phyloP scores from a whole-genome alignment of 108 stramenopile species.

The Nannochloropsis oceanica region DNA sequence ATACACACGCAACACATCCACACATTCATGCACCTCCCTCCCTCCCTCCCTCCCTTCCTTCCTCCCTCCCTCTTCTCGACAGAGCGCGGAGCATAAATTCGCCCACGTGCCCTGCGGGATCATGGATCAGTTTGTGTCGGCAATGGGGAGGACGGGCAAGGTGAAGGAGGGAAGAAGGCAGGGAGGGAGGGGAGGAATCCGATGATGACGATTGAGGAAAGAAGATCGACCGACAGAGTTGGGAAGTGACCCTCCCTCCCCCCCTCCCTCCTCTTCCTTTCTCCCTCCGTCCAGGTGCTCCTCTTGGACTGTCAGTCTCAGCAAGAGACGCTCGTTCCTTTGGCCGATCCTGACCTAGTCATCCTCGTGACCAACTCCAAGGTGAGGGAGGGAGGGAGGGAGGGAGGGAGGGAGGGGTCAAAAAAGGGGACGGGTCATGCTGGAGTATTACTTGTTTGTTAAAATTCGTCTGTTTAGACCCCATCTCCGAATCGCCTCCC shows the following conservation, averaged over 20 bases:
- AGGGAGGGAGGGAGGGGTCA: not conserved
- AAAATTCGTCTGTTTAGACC: not conserved
- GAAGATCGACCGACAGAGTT: too few relatives aligned
- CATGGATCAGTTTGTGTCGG: constrained; percentile 63
- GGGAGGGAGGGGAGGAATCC: not conserved
- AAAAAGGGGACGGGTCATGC: not conserved
- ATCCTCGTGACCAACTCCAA: constrained; percentile 78
- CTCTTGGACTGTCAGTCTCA: not conserved
- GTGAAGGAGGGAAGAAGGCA: not conserved
- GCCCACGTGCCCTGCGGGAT: constrained; percentile 72
- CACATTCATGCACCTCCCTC: not conserved
- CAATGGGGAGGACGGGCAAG: constrained; percentile 22
- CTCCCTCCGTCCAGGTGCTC: not conserved
- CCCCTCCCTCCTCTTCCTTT: not conserved
- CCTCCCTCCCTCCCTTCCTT: too few relatives aligned
- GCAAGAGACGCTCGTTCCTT: constrained; percentile 41
- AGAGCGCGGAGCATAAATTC: constrained; percentile 80
- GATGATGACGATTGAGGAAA: too few relatives aligned
- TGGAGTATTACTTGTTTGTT: too few relatives aligned
- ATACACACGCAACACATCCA: not conserved
- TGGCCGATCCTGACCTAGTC: constrained; percentile 41
- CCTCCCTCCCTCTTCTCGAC: too few relatives aligned
- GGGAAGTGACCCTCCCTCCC: not conserved
- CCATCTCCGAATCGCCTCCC: not conserved
- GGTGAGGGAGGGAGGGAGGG: constrained; percentile 49